Evolutionary conservation across 176 grass and related monocot genomes (phyloP).

Genomic region (Microstegium vimineum): DNA sequence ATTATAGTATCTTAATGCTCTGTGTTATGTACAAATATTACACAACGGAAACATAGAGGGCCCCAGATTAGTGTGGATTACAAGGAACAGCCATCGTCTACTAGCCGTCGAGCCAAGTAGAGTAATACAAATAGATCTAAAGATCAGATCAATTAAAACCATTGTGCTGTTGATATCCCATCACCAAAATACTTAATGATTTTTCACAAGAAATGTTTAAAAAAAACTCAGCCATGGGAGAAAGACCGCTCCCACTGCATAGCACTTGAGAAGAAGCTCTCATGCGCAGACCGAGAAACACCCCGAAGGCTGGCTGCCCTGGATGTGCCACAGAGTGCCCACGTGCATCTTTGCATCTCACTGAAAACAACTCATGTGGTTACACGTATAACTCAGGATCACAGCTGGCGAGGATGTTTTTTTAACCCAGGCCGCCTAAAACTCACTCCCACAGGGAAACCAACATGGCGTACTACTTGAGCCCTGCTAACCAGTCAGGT

Average conservation of each 20-base stretch:
- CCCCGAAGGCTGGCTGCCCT: too few species aligned
- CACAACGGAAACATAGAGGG: not conserved
- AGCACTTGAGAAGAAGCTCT: not conserved
- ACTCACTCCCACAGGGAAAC: not conserved
- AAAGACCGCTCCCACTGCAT: not conserved
- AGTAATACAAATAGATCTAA: slow-evolving; percentile 15
- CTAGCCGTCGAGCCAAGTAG: not conserved
- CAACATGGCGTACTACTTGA: not conserved
- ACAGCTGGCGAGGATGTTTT: not conserved
- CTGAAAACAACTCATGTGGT: not conserved
- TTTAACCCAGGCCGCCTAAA: not conserved
- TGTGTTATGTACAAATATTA: not conserved
- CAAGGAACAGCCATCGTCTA: slow-evolving; percentile 2
- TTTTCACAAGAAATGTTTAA: not conserved
- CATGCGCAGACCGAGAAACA: not conserved
- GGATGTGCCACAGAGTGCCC: too few species aligned
- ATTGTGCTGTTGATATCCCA: not conserved
- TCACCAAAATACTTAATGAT: slow-evolving; percentile 15
- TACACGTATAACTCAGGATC: not conserved
- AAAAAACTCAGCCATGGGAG: not conserved
- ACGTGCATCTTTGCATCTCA: too few species aligned
- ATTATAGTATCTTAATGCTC: not conserved
- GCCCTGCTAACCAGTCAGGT: not conserved
- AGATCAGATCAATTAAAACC: not conserved
- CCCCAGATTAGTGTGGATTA: not conserved